Evolutionary conservation across 768 basidiomycete genomes (phyloP).

Genomic region (Boletus sp.): DNA sequence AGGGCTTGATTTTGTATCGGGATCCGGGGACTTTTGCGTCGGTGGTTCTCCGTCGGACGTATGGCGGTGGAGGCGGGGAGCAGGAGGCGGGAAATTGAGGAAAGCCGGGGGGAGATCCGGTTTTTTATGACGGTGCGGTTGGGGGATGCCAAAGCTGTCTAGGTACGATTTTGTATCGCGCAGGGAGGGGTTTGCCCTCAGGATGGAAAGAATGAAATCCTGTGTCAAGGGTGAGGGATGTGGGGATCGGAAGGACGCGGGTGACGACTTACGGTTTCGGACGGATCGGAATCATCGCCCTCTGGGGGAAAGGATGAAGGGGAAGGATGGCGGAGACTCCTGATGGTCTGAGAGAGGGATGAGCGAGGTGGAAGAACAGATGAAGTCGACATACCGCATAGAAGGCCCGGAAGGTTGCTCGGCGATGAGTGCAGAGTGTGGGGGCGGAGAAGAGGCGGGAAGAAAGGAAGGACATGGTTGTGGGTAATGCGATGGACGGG

Average conservation of each 20-base stretch:
- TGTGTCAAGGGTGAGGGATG: constrained; percentile 33
- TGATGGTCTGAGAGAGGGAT: constrained; percentile 25
- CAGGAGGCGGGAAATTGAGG: constrained; percentile 29
- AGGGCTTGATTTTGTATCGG: constrained; percentile 42
- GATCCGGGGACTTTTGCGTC: constrained; percentile 30
- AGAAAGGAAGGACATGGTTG: constrained; percentile 26
- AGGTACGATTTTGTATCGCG: constrained; percentile 91
- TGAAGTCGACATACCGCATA: constrained; percentile 47
- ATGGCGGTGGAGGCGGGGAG: constrained; percentile 13
- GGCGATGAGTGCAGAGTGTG: constrained; percentile 36
- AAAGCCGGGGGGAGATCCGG: constrained; percentile 18
- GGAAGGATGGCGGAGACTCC: constrained; percentile 26
- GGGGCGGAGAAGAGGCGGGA: constrained; percentile 27
- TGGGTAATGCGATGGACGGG: background rate
- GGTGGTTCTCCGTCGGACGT: constrained; percentile 6
- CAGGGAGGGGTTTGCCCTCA: constrained; percentile 88
- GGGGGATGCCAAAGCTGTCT: constrained; percentile 81
- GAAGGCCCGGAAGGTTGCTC: constrained; percentile 47
- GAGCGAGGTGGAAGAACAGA: constrained; percentile 18
- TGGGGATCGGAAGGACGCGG: background rate
- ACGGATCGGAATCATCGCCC: constrained; percentile 29
- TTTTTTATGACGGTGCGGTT: constrained; percentile 32
- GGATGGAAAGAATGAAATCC: constrained; percentile 96
- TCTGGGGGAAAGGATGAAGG: constrained; percentile 7
- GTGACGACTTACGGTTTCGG: constrained; percentile 50